These are phyloP conservation scores for Corchorus olitorius DNA, from an alignment of 345 rosid species.

Conservation along the genomic window DNA sequence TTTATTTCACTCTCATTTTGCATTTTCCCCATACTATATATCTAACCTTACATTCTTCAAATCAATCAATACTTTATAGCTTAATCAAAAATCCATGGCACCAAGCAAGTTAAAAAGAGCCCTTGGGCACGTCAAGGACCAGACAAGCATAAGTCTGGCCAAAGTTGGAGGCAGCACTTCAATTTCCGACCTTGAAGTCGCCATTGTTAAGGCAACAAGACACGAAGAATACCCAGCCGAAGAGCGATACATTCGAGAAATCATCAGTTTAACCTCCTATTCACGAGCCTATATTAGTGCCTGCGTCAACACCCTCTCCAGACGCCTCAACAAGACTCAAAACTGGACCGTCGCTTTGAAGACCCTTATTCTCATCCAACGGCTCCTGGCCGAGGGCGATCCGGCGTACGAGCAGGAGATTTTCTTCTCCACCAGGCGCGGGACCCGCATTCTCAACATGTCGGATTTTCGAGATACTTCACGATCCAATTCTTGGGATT, in stretches of 20 bases:
- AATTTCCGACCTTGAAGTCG: conserved; percentile 71
- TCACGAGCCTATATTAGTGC: conserved; percentile 60
- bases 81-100: conserved; percentile 43
- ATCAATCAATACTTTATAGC: too few species aligned
- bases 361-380: conserved; percentile 67
- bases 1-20: not conserved
- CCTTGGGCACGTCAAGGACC: conserved; percentile 85
- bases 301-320: conserved; percentile 54
- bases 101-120: conserved; percentile 73
- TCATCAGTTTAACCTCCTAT: conserved; percentile 69
- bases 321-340: conserved; percentile 76
- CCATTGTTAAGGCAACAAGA: conserved; percentile 86
- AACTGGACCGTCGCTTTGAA: conserved; percentile 92
- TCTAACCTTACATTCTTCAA: not conserved
- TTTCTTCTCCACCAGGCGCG: conserved; percentile 83
- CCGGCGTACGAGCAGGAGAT: conserved; percentile 83
- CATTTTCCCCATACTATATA: not conserved
- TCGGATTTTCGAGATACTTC: conserved; percentile 75
- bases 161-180: conserved; percentile 74
- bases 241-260: conserved; percentile 73
- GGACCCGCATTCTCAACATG: conserved; percentile 80
- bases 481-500: conserved; percentile 69
- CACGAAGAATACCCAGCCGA: conserved; percentile 89
- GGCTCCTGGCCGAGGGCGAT: conserved; percentile 67
- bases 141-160: conserved; percentile 84